phyloP scores from a whole-genome alignment of 2,329 filamentous ascomycete species.

The Colletotrichum eleusines region DNA sequence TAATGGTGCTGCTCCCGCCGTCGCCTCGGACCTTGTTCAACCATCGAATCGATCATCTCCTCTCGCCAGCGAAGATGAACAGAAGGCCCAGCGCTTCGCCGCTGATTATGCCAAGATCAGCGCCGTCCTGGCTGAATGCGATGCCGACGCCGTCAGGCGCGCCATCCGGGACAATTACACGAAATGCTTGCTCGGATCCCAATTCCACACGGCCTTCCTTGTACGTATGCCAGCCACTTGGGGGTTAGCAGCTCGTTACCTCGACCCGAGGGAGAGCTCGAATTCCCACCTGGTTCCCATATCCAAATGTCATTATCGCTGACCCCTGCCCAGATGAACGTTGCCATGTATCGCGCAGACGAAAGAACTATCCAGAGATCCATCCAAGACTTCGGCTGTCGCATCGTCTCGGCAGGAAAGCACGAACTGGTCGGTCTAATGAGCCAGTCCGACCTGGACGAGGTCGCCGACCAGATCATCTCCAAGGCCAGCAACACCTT shows the following conservation, averaged over 20 bases:
- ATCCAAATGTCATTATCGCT: constrained; percentile 39
- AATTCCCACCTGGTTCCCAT: background rate
- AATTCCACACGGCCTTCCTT: constrained; percentile 65
- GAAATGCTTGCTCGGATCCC: constrained; percentile 62
- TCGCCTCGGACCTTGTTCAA: background rate
- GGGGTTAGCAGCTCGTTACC: constrained; percentile 2
- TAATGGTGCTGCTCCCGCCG: background rate
- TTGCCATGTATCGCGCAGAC: constrained; percentile 59
- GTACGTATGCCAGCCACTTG: constrained; percentile 53
- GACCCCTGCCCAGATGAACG: constrained; percentile 54
- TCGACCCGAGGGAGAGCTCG: background rate
- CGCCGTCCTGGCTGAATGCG: constrained; percentile 55
- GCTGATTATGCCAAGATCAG: constrained; percentile 56
- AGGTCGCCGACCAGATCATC: constrained; percentile 57
- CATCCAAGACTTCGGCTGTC: constrained; percentile 60
- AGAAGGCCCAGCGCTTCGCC: constrained; percentile 45
- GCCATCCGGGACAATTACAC: constrained; percentile 64
- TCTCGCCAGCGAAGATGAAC: background rate
- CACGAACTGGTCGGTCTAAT: constrained; percentile 58
- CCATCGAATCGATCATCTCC: background rate
- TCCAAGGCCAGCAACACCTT: constrained; percentile 61
- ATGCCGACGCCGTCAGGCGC: constrained; percentile 61
- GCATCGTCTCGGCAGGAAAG: constrained; percentile 56
- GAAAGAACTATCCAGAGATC: constrained; percentile 53
- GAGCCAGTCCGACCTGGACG: constrained; percentile 57